Evolutionary conservation across 441 rosid species (phyloP), one percentile per base, ranked within the genome.

Genomic region (Erodium chrysanthum): DNA sequence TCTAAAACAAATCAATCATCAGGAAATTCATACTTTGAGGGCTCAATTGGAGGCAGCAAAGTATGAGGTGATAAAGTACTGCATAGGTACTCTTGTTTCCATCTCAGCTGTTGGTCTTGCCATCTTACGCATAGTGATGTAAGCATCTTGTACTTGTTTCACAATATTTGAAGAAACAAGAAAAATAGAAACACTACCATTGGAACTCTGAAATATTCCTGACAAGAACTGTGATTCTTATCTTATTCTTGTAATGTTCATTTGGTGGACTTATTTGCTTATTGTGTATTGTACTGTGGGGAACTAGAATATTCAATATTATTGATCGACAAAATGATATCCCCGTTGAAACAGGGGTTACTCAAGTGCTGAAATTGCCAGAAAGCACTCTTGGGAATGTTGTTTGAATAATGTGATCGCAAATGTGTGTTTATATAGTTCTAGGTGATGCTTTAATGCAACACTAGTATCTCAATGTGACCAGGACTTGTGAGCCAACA

Each of bases 41-140:
- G 88, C 90, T 23, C 86, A 81, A 61, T 40, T 84, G 66, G 88
- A 86, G 70, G 90, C 82, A n/a, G 86, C 85, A 31, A 84, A 86
- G 42, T 86, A 84, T 21, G 90, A 86, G 52, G 83, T 84, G 71
- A 84, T 86, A 20, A 86, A 84, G 68, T 84, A 82, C 71, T 84
- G 86, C 71, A 82, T 86, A 23, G 90, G 88, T 69, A 70, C 81
- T 21, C 86, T 86, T n/a, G 88, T 82, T 60, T 86, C 88, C 21
- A 74, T 86, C 46, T 82, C 85, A 56, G 90, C 88, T 22, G 82
- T 84, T 58, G 85, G 88, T 50, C 90, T 86, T 15, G 85, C 90
- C 37, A 78, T 78, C 14, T 50, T 86, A 60, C 88, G 88, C 70
- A 79, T 86, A 44, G 58, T 80, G 66, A 76, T 84, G 84, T 86